Evolutionary conservation across 2,329 filamentous ascomycete genomes (phyloP).

Genomic region (Hawksworthiomyces lignivorus): DNA sequence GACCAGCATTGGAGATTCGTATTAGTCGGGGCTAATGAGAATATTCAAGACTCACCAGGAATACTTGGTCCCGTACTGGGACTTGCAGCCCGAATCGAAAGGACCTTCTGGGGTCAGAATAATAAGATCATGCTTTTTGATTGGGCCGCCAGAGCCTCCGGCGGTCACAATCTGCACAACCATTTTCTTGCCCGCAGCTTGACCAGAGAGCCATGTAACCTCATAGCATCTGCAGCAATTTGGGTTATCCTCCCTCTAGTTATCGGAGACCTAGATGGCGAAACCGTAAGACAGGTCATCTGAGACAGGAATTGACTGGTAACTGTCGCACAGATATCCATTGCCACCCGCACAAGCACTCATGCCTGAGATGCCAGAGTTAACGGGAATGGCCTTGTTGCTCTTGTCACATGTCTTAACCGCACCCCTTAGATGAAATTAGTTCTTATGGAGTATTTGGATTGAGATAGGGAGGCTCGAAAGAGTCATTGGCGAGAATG

Average conservation of each 20-base stretch:
- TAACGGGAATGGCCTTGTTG: not conserved
- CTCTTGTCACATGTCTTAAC: constrained; percentile 10
- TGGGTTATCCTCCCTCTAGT: constrained; percentile 13
- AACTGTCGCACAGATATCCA: constrained; percentile 16
- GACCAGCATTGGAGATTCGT: no score
- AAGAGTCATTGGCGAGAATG: no score
- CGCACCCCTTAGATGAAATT: constrained; percentile 6
- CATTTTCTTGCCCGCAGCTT: constrained; percentile 17
- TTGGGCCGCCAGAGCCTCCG: constrained; percentile 12
- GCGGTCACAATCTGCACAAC: constrained; percentile 15
- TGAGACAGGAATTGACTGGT: constrained; percentile 15
- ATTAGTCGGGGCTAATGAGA: no score
- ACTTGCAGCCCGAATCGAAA: constrained; percentile 10
- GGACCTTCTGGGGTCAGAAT: constrained; percentile 16
- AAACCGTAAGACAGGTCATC: constrained; percentile 18
- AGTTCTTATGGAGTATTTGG: not conserved
- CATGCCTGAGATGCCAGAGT: constrained; percentile 4
- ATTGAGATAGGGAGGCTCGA: no score
- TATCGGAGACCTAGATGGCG: constrained; percentile 16
- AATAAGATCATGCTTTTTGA: constrained; percentile 15
- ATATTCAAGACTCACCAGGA: constrained; percentile 14
- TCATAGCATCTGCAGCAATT: constrained; percentile 20
- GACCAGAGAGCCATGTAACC: constrained; percentile 15
- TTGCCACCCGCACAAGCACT: constrained; percentile 11
- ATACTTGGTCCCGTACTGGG: constrained; percentile 14